Base-by-base conservation (phyloP, 371 early-diverging fungal species). In the Mortierella sp. region DNA sequence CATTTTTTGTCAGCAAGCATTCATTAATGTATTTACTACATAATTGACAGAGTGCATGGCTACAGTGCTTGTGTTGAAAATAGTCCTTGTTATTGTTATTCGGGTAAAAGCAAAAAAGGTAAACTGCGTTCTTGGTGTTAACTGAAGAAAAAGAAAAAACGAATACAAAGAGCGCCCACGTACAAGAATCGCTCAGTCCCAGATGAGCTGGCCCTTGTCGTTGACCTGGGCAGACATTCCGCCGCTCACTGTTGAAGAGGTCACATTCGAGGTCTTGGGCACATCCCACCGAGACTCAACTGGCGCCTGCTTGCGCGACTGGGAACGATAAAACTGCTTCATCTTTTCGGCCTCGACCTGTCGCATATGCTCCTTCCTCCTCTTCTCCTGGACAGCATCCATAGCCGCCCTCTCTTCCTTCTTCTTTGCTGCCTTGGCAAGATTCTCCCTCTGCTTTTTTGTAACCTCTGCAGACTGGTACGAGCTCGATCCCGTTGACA, bases 401-500 rank as follows among this genome's bases (percentile, higher is more conserved):
- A 44, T 26, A 3, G 82, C 82, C 0, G 82, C 82, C 75, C 82
- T 85, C 52, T 85, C 86, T 63, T 85, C 86, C 73, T 85, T 85
- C 70, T 34, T 76, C 65, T 79, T 79, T n/a, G 86, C 86, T 8
- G 86, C 86, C 70, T 79, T 81, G 48, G 86, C 86, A 21, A 82
- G 52, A 31, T 85, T 85, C 75, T 85, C 86, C 4, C 86, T 79
- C 72, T 85, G 86, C 80, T 85, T 85, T 55, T 85, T 85, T 72
- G 76, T 82, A 47, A 82, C n/a, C 42, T 79, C 82, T 68, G 70
- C 73, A 28, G 82, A 79, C 52, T 82, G 86, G 31, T 76, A 76
- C 44, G 72, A 73, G 28, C 71, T 70, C 21, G 77, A 70, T 31
- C 76, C 75, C 21, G 42, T 77, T 28, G 81, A 84, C 7, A 81